Evolutionary conservation across 208 protist genomes (phyloP).

Genomic region (Trypanosoma scelopori): DNA sequence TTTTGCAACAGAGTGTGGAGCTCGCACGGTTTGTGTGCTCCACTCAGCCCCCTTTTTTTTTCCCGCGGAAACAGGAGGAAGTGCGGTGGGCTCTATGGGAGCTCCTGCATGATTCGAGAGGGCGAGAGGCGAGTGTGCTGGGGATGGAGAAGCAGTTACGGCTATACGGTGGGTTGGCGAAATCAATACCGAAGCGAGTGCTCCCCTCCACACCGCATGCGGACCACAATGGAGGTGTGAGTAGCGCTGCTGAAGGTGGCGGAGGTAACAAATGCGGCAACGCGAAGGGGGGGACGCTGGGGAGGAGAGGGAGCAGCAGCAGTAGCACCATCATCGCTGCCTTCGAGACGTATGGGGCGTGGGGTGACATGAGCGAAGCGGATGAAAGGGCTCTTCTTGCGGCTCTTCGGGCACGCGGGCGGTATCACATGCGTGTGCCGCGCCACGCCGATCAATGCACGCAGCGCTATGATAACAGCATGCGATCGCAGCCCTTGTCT

Average conservation of each 20-base stretch:
- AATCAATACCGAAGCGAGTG: neutral
- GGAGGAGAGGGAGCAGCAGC: neutral
- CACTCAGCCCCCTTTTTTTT: slow-evolving; percentile 4
- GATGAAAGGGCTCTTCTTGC: slow-evolving; percentile 20
- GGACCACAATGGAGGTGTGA: neutral
- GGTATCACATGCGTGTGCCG: slow-evolving; percentile 17
- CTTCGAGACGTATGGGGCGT: neutral
- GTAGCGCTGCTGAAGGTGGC: neutral
- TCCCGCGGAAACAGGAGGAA: slow-evolving; percentile 21
- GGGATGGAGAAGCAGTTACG: slow-evolving; percentile 14
- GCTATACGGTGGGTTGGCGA: slow-evolving; percentile 9
- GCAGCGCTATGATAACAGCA: neutral
- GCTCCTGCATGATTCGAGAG: slow-evolving; percentile 6
- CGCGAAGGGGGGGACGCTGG: neutral
- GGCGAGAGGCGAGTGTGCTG: slow-evolving; percentile 10
- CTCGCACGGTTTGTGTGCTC: slow-evolving; percentile 24
- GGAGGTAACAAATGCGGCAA: neutral
- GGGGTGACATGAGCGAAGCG: neutral
- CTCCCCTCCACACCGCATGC: neutral
- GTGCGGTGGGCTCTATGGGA: slow-evolving; percentile 30
- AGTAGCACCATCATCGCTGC: neutral
- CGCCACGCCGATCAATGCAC: slow-evolving; percentile 17
- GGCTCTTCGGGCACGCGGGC: slow-evolving; percentile 11
- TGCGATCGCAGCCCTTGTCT: neutral
- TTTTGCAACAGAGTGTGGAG: slow-evolving; percentile 20